Conservation (phyloP, 768 basidiomycete genomes). For the Lyophyllum shimeji region DNA sequence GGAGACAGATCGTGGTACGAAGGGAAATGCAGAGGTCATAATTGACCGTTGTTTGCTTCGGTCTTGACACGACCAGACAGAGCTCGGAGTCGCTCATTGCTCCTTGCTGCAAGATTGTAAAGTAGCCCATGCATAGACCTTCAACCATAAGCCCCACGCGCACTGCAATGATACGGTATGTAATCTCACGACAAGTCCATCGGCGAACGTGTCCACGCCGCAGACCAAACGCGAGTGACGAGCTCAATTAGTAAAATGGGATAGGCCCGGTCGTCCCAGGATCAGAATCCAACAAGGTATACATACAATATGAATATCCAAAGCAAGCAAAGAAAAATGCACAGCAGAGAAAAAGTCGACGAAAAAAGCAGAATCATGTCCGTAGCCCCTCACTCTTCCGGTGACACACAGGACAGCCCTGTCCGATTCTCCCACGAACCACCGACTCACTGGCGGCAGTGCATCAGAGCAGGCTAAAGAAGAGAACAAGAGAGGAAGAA, state of each 20-base stretch:
- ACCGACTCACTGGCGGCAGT: constrained; percentile 57
- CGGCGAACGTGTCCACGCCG: no score
- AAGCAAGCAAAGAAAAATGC: constrained; percentile 5
- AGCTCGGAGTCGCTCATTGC: no score
- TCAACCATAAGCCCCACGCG: no score
- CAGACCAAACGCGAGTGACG: no score
- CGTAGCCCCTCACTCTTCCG: constrained; percentile 51
- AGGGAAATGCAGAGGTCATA: constrained; percentile 36
- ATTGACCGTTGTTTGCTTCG: constrained; percentile 9
- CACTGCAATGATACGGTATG: no score
- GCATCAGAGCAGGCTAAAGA: constrained; percentile 6
- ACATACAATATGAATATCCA: constrained; percentile 9
- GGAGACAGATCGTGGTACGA: constrained; percentile 48
- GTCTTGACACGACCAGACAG: no score
- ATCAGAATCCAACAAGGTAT: constrained; percentile 6
- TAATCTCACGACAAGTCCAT: no score
- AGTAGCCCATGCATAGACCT: no score
- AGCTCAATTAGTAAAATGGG: no score
- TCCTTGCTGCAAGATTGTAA: no score
- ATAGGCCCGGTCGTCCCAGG: no score
- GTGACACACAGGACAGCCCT: constrained; percentile 81
- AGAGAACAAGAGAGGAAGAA: constrained; percentile 16
- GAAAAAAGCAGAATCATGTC: constrained; percentile 16
- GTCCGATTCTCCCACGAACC: constrained; percentile 58
- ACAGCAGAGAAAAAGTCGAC: neutral